These are phyloP conservation scores for Lentinula sp. DNA, from an alignment of 768 basidiomycete species.

Conservation along the genomic window DNA sequence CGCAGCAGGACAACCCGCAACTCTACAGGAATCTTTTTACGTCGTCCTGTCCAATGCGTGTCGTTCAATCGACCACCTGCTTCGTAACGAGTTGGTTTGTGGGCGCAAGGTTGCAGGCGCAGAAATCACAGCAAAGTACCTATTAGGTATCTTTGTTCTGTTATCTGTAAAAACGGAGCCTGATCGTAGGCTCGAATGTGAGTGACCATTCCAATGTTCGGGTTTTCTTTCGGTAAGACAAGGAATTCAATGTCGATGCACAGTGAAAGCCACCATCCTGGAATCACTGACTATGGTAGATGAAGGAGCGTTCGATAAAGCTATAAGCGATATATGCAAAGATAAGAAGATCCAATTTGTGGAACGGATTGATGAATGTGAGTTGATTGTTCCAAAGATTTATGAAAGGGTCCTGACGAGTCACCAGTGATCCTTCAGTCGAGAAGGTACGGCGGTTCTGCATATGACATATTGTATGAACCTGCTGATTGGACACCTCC, in stretches of 20 bases:
- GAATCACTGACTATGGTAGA: conserved; percentile 22
- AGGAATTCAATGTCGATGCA: not conserved
- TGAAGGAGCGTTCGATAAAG: conserved; percentile 2
- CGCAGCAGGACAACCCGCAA: conserved; percentile 9
- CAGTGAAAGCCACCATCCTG: conserved; percentile 27
- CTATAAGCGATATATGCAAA: conserved; percentile 12
- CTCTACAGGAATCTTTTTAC: conserved; percentile 15
- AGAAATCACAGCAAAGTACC: not conserved
- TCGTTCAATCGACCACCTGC: conserved; percentile 17
- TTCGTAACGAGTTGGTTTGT: conserved; percentile 12
- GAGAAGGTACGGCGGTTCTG: not conserved
- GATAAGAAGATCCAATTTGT: conserved; percentile 18
- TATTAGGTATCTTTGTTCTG: not conserved
- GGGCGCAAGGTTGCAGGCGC: not conserved
- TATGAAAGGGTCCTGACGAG: not conserved
- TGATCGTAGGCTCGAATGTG: not conserved
- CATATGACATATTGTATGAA: not conserved
- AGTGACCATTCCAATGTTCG: conserved; percentile 1
- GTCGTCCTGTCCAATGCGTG: conserved; percentile 19
- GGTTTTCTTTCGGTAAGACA: conserved; percentile 15
- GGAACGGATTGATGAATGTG: conserved; percentile 26
- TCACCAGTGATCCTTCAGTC: conserved; percentile 5
- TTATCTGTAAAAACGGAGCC: not conserved
- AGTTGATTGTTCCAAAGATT: conserved; percentile 3
- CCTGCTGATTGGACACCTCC: not conserved